Base-by-base conservation (phyloP, 345 rosid species). In the Tarenaya hassleriana region DNA sequence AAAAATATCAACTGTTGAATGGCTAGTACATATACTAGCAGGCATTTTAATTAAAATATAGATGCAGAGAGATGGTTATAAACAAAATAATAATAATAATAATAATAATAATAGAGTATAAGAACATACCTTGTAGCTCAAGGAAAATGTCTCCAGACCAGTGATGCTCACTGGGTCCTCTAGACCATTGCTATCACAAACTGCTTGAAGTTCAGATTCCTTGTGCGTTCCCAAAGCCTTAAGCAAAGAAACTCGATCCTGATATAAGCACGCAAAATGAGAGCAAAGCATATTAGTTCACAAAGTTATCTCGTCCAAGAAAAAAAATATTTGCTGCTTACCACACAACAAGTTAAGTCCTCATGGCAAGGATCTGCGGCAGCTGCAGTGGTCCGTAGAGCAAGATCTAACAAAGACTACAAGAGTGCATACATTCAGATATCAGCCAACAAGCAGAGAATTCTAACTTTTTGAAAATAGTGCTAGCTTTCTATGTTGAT, bases 331-430 rank as follows among this genome's bases (percentile, higher is more conserved):
- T 41, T 38, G 50, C 51, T 60, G 46, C 88, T 75, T 70, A 92
- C 98, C 73, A 92, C 90, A 70, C 78, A 77, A 70, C 98, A 88
- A 49, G 94, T 88, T 72, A 92, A 75, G 75, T 92, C 96, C 74
- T 85, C 96, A 32, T 88, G 88, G 66, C 94, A 81, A 62, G 95
- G 96, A 76, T 92, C 97, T 62, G 95, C 84, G 21, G 90, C 94
- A 71, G 96, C 98, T 35, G 97, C 94, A 53, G 97, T 85, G 31
- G 94, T 77, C 45, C 90, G 90, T 51, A 87, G 69, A 67, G 98
- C 98, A 66, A 92, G 95, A 75, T 92, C 98, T 74, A 88, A 82
- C 56, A 92, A 72, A 64, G 98, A 88, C 96, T 92, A 58, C 9
- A 56, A 43, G 41, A 46, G 53, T 32, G 12, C 3, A 45, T 10